These are phyloP conservation scores for Aspergillus eucalypticola DNA, from an alignment of 2,329 filamentous ascomycete genomes.

Conservation along the genomic window DNA sequence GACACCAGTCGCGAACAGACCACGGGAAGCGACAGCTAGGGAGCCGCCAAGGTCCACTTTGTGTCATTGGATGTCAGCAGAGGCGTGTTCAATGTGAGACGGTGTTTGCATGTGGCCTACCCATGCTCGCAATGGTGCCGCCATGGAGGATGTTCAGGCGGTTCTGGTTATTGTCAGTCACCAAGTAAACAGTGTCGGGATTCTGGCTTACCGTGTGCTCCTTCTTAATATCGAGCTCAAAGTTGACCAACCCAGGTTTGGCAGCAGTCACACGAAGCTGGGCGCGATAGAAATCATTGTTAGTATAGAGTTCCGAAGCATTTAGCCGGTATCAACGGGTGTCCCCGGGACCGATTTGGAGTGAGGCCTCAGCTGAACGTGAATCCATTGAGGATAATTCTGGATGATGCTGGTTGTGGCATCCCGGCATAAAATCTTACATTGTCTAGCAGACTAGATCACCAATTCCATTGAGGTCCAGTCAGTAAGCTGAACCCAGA, in stretches of 20 bases:
- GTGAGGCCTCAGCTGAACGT: neutral
- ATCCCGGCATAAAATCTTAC: conserved; percentile 30
- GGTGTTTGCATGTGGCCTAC: conserved; percentile 28
- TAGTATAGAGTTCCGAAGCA: neutral
- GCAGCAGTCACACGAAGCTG: conserved; percentile 64
- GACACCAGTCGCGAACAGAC: conserved; percentile 66
- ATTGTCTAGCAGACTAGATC: conserved; percentile 38
- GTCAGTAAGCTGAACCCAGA: conserved; percentile 4
- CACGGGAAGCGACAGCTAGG: conserved; percentile 64
- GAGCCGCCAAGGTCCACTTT: conserved; percentile 66
- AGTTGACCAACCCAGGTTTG: conserved; percentile 62
- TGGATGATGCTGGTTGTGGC: neutral
- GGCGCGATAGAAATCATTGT: conserved; percentile 12
- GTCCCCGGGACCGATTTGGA: neutral
- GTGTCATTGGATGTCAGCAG: neutral
- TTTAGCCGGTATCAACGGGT: neutral
- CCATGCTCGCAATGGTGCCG: conserved; percentile 65
- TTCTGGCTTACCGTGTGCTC: conserved; percentile 59
- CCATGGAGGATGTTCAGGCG: conserved; percentile 67
- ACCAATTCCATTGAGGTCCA: neutral
- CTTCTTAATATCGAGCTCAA: conserved; percentile 65
- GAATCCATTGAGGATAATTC: neutral
- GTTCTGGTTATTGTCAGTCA: conserved; percentile 49
- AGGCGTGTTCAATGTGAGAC: neutral
- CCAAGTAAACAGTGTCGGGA: neutral